A percentile compares a stretch with the other conserved stretches of the same genome.
These are phyloP conservation scores for Macaranga tanarius DNA, from an alignment of 441 rosid species.

Conservation along the genomic window DNA sequence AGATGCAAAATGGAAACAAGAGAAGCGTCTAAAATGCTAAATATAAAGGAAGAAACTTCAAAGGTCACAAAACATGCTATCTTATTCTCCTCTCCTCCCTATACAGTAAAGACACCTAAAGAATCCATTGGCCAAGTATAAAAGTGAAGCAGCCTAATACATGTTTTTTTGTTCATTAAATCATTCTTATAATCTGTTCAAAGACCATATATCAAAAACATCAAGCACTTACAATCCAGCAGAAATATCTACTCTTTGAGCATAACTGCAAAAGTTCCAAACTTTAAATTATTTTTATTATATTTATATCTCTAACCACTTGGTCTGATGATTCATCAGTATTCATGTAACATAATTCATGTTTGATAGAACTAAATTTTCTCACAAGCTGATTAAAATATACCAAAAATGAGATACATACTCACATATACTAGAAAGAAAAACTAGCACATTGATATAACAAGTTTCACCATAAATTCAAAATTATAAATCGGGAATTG, in stretches of 20 bases:
- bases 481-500: too few species aligned
- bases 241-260: neutral
- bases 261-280: neutral
- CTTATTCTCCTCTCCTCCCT: neutral
- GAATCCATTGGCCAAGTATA: neutral
- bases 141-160: neutral
- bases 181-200: too few species aligned
- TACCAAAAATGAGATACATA: neutral
- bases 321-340: neutral
- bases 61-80: neutral
- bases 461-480: too few species aligned
- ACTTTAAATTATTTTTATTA: neutral
- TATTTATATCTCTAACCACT: neutral
- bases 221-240: neutral
- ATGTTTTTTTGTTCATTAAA: slow-evolving; percentile 7
- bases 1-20: neutral
- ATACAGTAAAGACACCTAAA: neutral
- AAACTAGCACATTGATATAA: too few species aligned
- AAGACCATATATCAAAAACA: neutral
- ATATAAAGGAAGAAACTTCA: neutral
- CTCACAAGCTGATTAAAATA: neutral
- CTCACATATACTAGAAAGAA: too few species aligned
- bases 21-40: neutral
- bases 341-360: neutral
- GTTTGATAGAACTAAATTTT: neutral